Base-by-base conservation (phyloP, 2,329 filamentous ascomycete species). In the Venturia pyrina region DNA sequence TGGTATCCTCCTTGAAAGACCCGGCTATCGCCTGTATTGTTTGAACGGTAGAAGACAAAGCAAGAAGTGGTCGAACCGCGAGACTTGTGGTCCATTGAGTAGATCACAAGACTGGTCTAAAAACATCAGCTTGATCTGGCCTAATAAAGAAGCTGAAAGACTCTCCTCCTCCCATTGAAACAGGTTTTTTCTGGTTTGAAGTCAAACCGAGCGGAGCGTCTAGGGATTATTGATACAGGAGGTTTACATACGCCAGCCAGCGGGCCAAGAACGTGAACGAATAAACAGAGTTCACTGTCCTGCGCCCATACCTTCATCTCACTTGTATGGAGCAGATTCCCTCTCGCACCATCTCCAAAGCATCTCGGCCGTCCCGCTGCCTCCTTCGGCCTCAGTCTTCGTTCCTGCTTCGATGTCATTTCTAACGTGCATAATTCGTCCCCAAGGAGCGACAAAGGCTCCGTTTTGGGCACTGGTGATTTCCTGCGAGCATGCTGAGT, bases 291-390 rank as follows among this genome's bases (percentile, higher is more conserved):
- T 1, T 24, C 19, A 50, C 11, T 50, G 46, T 50, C 46, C 17
- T 24, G 21, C 15, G 13, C 21, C 28, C 48, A 28, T 28, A 28
- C 21, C 10, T 53, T 13, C 13, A 59, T 28, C 40, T 59, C 24
- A 65, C 50, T 53, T 43, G n/a, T 62, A 67, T 15, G 37, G 28
- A n/a, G 28, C 53, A 28, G 64, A 61, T 57, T 66, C 64, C 43
- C 24, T 66, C 44, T 67, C 66, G 34, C 50, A 66, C 66, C 66
- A 67, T 13, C 50, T 46, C 66, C 50, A 62, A 15, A 67, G 53
- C 48, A 63, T 66, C 56, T 66, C 63, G 4, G 66, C 66, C 24
- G 11, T 19, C 17, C 66, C 66, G 21, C 34, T 62, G 1, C 64
- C 64, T 15, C 64, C 57, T 32, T 66, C 64, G 19, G 46, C 32